Evolutionary conservation across 208 protist species (phyloP), one percentile per base, ranked within the genome.

Genomic region (Trypanosoma scelopori): DNA sequence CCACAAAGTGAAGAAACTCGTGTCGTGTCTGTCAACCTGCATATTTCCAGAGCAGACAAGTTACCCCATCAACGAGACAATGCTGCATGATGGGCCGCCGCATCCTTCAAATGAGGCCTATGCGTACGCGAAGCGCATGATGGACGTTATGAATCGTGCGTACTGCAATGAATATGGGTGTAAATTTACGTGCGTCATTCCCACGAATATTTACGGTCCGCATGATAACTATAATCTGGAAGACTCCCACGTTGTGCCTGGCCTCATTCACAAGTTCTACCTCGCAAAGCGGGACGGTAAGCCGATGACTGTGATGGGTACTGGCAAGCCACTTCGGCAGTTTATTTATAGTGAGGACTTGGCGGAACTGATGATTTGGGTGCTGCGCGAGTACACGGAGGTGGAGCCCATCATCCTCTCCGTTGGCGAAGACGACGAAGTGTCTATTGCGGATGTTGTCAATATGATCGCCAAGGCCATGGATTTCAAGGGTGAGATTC

Each of bases 101-200:
- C 97, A 98, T 67, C 32, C 32, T 46, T 91, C 83, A 15, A 97
- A 97, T 71, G 92, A 97, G 53, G 84, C 90, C 23, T 98, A 98
- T 72, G 84, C 94, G 9, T 97, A 97, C 59, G 89, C 97, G 27
- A 98, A 98, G 79, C 79, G 95, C 49, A 98, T 98, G 95, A 75
- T 98, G 20, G 93, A 98, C 68, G 82, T 97, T 5, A 49, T 93
- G 45, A 92, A 84, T 71, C 76, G 82, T 45, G 71, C 73, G 35
- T 97, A 96, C 75, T 58, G 76, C 25, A 79, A 77, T 53, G 58
- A 90, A 63, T 92, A 95, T 71, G 81, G 81, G 20, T 87, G 82
- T 66, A 73, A 89, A 41, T 98, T 96, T 46, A 94, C 91, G 5
- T 81, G 72, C n/a, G 89, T 98, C 28, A 97, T 98, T 53, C 95